Evolutionary conservation across 768 basidiomycete species (phyloP), one percentile per base, ranked within the genome.

Genomic region (Gloeopeniophorella convolvens): DNA sequence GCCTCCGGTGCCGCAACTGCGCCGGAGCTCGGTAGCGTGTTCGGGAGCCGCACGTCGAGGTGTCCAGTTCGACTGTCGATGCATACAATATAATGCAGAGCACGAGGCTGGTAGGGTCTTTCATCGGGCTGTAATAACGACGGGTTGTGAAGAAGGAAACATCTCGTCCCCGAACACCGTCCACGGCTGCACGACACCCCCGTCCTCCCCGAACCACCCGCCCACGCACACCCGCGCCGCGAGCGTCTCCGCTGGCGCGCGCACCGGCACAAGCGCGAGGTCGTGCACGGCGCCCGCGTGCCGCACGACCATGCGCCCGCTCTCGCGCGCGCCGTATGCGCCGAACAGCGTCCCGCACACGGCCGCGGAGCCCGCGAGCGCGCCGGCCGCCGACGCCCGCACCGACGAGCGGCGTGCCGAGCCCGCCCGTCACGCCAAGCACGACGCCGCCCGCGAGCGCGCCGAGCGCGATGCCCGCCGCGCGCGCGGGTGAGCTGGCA

Each of bases 341-440:
- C 79, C 79, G 59, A 80, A 80, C 1, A 80, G 62, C 13, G 77
- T 71, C n/a, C 76, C 78, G 55, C 78, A 79, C 0, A 80, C 72
- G 15, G 77, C 71, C 11, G 72, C 72, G 1, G 78, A 79, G 20
- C 78, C 70, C 5, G 79, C 79, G 7, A 80, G 67, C 5, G 76
- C 78, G 42, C 5, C 78, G 57, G 15, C 72, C 71, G 2, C 70
- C 65, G 15, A 78, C 69, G 3, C 72, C 76, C 13, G 77, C 77
- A n/a, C 78, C 78, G 5, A 82, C 74, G 0, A 80, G 56, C 12
- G 78, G 79, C 9, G 79, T 78, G 3, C 77, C 79, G 9, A 79
- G 68, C 13, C 79, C 78, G 39, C 78, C 79, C n/a, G 78, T 78
- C 20, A 80, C 68, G 4, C 78, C 79, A 11, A 80, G 63, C 27